Percentiles rank a stretch among this genome's conserved stretches.
Conservation (phyloP, 768 basidiomycete species). For the Serendipita sp. region DNA sequence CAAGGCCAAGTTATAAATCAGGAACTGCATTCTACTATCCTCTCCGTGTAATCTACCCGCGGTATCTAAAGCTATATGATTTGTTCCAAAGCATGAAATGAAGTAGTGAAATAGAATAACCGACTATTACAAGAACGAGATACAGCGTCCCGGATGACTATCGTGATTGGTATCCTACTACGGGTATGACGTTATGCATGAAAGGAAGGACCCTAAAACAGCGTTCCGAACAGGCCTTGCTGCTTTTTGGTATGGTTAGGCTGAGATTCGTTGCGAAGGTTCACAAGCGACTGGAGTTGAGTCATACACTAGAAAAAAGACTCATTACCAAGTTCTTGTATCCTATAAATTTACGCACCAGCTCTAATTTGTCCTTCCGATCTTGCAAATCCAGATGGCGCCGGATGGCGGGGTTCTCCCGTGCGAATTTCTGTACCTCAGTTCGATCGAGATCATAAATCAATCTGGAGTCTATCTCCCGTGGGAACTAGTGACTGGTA, state of each 20-base stretch:
- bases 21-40: no score
- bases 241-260: slow-evolving; percentile 48
- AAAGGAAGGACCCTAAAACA: slow-evolving; percentile 32
- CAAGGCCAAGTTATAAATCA: slow-evolving; percentile 28
- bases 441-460: slow-evolving; percentile 84
- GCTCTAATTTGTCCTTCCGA: slow-evolving; percentile 92
- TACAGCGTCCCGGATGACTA: slow-evolving; percentile 4
- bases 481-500: slow-evolving; percentile 56
- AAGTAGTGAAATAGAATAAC: not conserved
- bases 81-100: not conserved
- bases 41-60: no score
- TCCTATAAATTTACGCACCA: slow-evolving; percentile 30
- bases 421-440: slow-evolving; percentile 81
- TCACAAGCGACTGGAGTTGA: slow-evolving; percentile 80
- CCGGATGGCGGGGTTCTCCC: slow-evolving; percentile 83
- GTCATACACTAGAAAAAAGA: slow-evolving; percentile 60
- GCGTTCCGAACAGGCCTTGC: slow-evolving; percentile 61
- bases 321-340: not conserved
- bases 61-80: no score
- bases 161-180: slow-evolving; percentile 6
- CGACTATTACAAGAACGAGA: slow-evolving; percentile 3
- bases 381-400: slow-evolving; percentile 88
- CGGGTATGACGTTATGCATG: slow-evolving; percentile 2
- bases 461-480: slow-evolving; percentile 88
- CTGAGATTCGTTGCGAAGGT: slow-evolving; percentile 68